A percentile compares a stretch with the other conserved stretches of the same genome.
Conservation (phyloP, 2,329 filamentous ascomycete genomes). For the Boeremia exigua region DNA sequence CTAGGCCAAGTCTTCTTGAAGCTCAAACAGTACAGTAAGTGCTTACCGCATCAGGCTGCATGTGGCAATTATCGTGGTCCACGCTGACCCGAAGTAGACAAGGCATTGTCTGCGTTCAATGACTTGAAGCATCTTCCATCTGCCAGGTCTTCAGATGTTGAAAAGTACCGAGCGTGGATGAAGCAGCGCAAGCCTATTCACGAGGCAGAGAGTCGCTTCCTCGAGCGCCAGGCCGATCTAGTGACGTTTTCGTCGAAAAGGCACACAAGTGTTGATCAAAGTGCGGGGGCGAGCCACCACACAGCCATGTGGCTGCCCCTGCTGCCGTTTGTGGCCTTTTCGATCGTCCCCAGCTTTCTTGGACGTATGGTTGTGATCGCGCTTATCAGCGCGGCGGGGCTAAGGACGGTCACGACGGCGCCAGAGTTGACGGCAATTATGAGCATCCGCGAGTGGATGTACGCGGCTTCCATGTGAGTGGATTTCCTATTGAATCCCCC, state of each 20-base stretch:
- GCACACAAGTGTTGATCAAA: constrained; percentile 19
- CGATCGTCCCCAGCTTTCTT: constrained; percentile 50
- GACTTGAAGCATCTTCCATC: constrained; percentile 58
- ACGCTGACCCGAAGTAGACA: constrained; percentile 35
- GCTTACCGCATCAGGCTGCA: constrained; percentile 3
- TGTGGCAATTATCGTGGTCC: background rate
- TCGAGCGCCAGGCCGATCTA: constrained; percentile 63
- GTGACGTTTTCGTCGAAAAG: constrained; percentile 47
- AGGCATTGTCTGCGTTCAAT: constrained; percentile 65
- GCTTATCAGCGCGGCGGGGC: constrained; percentile 46
- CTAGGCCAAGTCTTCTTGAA: constrained; percentile 70
- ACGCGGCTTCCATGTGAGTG: constrained; percentile 50
- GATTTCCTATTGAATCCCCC: constrained; percentile 17
- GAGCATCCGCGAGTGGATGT: constrained; percentile 49
- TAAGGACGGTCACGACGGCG: constrained; percentile 44
- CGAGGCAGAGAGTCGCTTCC: constrained; percentile 65
- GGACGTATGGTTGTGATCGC: constrained; percentile 50
- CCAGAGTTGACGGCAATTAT: constrained; percentile 43
- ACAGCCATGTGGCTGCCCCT: constrained; percentile 46
- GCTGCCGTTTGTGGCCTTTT: constrained; percentile 50
- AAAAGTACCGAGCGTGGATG: constrained; percentile 64
- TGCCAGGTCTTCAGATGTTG: constrained; percentile 60
- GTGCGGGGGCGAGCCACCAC: constrained; percentile 28
- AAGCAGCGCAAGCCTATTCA: constrained; percentile 61
- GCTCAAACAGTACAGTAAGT: constrained; percentile 69